Evolutionary conservation across 192 early-diverging fungal genomes (phyloP).

Genomic region (Phlyctochytrium arcticum): DNA sequence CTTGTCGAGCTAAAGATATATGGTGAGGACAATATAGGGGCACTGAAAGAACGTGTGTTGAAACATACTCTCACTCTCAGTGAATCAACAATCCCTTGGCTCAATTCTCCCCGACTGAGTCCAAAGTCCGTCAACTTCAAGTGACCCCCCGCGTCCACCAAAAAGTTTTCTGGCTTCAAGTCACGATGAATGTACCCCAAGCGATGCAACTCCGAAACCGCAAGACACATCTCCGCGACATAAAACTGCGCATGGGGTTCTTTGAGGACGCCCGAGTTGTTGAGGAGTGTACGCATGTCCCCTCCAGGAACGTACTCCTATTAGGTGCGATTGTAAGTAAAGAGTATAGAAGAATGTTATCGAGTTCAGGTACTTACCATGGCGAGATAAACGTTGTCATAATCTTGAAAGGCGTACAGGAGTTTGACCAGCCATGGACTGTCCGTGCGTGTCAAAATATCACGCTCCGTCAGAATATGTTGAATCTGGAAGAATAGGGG

Average conservation of each 20-base stretch:
- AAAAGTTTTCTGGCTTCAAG: constrained; percentile 55
- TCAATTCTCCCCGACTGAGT: constrained; percentile 45
- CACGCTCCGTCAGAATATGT: constrained; percentile 72
- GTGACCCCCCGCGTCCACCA: constrained; percentile 54
- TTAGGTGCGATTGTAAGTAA: neutral
- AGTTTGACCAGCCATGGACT: constrained; percentile 86
- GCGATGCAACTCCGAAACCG: constrained; percentile 75
- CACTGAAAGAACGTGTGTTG: neutral
- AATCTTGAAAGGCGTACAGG: constrained; percentile 85
- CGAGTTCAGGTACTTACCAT: constrained; percentile 52
- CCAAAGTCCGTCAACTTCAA: constrained; percentile 87
- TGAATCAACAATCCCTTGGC: constrained; percentile 23
- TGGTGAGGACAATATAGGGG: neutral
- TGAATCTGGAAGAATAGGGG: constrained; percentile 45
- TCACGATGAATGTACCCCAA: constrained; percentile 86
- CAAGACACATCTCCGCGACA: constrained; percentile 79
- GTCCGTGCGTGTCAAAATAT: constrained; percentile 64
- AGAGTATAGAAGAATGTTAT: neutral
- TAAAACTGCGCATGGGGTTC: constrained; percentile 82
- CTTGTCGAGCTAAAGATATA: constrained; percentile 35
- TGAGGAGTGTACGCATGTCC: constrained; percentile 74
- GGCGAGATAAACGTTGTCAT: constrained; percentile 64
- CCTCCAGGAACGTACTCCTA: constrained; percentile 65
- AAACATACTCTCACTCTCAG: constrained; percentile 29
- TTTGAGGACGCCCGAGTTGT: constrained; percentile 64